A percentile compares a stretch with the other conserved stretches of the same genome.
These are phyloP conservation scores for Ogataea parapolymorpha DNA, from an alignment of 805 yeast genomes.

Conservation along the genomic window DNA sequence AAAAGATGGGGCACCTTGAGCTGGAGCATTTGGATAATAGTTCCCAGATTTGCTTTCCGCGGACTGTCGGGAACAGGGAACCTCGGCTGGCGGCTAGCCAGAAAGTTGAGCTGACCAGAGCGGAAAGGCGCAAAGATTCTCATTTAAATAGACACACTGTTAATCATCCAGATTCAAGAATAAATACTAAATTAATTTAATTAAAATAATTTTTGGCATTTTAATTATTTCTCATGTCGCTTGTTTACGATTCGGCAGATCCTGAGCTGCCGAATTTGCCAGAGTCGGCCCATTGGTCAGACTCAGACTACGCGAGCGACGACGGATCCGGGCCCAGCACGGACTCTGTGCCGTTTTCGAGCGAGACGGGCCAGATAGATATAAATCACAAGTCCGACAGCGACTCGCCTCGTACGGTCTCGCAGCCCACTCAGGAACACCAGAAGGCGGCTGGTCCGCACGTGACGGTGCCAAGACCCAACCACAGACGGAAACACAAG, in stretches of 20 bases:
- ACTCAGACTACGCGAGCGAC: conserved; percentile 27
- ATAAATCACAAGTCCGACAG: not conserved
- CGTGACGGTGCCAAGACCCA: not conserved
- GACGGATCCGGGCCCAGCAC: not conserved
- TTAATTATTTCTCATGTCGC: not conserved
- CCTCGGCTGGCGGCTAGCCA: not conserved
- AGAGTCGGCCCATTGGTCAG: conserved; percentile 32
- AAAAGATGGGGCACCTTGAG: conserved; percentile 50
- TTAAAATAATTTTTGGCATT: too few relatives aligned
- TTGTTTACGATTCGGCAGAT: conserved; percentile 39
- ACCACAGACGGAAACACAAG: conserved; percentile 6
- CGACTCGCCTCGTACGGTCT: not conserved
- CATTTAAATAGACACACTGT: not conserved
- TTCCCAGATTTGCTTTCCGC: conserved; percentile 51
- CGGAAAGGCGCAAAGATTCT: not conserved
- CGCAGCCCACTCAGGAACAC: conserved; percentile 7
- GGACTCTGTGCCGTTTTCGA: not conserved
- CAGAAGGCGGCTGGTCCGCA: conserved; percentile 4
- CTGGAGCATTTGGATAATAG: conserved; percentile 47
- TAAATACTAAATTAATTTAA: too few relatives aligned
- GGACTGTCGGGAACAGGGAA: conserved; percentile 21
- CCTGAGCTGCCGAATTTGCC: conserved; percentile 41
- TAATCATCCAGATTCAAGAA: not conserved
- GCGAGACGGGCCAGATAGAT: not conserved
- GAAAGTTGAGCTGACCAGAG: not conserved